Conservation (phyloP, 768 basidiomycete species). For the Termitomyces sp. region DNA sequence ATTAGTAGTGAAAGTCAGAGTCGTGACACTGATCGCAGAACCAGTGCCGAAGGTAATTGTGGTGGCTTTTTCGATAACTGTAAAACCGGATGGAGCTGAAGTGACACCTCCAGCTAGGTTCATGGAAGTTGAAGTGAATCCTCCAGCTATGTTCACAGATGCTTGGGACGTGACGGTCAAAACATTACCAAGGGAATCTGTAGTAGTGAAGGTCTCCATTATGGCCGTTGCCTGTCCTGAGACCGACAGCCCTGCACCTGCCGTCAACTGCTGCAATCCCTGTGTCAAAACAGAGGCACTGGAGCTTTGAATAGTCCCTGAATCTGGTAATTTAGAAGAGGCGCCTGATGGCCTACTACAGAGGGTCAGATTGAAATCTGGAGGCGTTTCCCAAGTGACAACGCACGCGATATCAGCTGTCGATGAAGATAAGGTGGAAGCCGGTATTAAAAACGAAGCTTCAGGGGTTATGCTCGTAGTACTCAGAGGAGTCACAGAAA, state of each 20-base stretch:
- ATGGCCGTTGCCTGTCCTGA: neutral
- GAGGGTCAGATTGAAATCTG: neutral
- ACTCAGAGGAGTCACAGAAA: neutral
- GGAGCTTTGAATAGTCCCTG: neutral
- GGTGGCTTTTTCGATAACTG: slow-evolving; percentile 1
- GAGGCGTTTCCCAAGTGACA: neutral
- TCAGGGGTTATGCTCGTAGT: neutral
- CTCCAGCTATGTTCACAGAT: neutral
- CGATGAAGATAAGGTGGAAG: neutral
- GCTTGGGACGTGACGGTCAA: neutral
- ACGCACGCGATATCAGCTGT: neutral
- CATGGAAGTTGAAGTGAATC: neutral
- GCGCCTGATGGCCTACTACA: neutral
- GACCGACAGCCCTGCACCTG: neutral
- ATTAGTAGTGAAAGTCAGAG: slow-evolving; percentile 1
- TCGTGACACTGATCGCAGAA: slow-evolving; percentile 1
- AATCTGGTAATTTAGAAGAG: neutral
- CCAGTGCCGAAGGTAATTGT: slow-evolving; percentile 2
- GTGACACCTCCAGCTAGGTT: neutral
- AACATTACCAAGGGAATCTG: neutral
- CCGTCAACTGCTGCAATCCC: neutral
- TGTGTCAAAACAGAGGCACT: neutral
- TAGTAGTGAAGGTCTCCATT: neutral
- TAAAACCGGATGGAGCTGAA: neutral
- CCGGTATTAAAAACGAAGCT: neutral